Conservation (phyloP, 768 basidiomycete species). For the Suillus americanus region DNA sequence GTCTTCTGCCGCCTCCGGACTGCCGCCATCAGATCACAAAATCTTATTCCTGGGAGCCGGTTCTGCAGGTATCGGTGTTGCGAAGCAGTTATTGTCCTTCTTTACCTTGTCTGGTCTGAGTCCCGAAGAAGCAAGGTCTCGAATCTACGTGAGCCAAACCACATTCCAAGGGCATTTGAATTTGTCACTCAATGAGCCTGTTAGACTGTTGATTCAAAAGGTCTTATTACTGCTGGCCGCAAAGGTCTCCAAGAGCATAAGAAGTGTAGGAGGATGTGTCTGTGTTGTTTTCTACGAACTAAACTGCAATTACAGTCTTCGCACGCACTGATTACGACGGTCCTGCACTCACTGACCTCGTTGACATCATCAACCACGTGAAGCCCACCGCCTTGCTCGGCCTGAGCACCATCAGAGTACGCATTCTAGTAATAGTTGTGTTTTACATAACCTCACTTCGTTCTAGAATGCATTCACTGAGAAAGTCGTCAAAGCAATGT, state of each 20-base stretch:
- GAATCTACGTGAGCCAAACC: constrained; percentile 57
- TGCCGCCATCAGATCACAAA: constrained; percentile 45
- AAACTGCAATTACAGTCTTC: constrained; percentile 46
- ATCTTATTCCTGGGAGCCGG: constrained; percentile 62
- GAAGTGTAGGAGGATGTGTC: constrained; percentile 44
- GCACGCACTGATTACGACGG: constrained; percentile 70
- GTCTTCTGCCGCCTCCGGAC: constrained; percentile 46
- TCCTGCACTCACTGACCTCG: constrained; percentile 55
- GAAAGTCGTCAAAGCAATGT: constrained; percentile 63
- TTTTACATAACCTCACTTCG: constrained; percentile 2
- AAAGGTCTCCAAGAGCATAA: constrained; percentile 73
- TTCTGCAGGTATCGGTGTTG: constrained; percentile 54
- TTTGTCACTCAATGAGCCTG: constrained; percentile 14
- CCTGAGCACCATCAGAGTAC: constrained; percentile 54
- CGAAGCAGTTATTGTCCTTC: constrained; percentile 48
- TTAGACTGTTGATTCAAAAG: constrained; percentile 76
- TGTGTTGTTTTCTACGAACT: neutral
- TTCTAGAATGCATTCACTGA: constrained; percentile 58
- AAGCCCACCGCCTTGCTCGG: constrained; percentile 79
- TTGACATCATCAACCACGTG: constrained; percentile 69
- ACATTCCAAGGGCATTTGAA: constrained; percentile 1
- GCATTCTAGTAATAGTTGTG: neutral
- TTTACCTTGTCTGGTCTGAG: constrained; percentile 54
- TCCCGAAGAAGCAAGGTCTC: constrained; percentile 62
- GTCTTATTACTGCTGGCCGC: constrained; percentile 69